phyloP scores from a whole-genome alignment of 1,139 yeast genomes.

The Zygosaccharomyces pseudobailii region DNA sequence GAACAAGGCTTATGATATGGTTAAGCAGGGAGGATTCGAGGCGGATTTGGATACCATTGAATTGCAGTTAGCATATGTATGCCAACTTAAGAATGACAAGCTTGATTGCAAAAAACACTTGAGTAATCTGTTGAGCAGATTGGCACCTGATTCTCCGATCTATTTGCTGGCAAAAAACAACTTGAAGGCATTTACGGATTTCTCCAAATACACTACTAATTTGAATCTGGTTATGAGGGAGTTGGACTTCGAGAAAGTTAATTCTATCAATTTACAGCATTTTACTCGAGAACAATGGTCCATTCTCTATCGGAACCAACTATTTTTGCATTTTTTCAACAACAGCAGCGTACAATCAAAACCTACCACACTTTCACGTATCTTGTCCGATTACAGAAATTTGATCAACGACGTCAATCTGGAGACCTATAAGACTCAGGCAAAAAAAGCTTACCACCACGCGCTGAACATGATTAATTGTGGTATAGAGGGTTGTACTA shows the following conservation, averaged over 20 bases:
- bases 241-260: conserved; percentile 25
- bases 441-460: conserved; percentile 26
- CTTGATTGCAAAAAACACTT: conserved; percentile 44
- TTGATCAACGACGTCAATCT: conserved; percentile 25
- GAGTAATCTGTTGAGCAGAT: conserved; percentile 27
- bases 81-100: conserved; percentile 44
- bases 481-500: conserved; percentile 19
- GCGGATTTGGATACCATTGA: conserved; percentile 40
- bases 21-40: conserved; percentile 29
- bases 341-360: conserved; percentile 19
- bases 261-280: conserved; percentile 19
- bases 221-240: conserved; percentile 33
- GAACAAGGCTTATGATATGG: conserved; percentile 44
- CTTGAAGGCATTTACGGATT: conserved; percentile 24
- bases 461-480: conserved; percentile 16
- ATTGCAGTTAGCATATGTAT: conserved; percentile 65
- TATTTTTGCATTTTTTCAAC: conserved; percentile 27
- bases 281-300: conserved; percentile 29
- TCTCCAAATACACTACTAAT: conserved; percentile 26
- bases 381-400: conserved; percentile 22
- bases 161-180: conserved; percentile 33
- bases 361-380: conserved; percentile 19
- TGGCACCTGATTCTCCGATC: conserved; percentile 25
- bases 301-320: conserved; percentile 18
- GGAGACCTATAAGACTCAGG: conserved; percentile 31